Percentiles rank a stretch among this genome's conserved stretches.
Evolutionary conservation across 2,329 filamentous ascomycete genomes (phyloP).

Genomic region (Volutella citrinella): DNA sequence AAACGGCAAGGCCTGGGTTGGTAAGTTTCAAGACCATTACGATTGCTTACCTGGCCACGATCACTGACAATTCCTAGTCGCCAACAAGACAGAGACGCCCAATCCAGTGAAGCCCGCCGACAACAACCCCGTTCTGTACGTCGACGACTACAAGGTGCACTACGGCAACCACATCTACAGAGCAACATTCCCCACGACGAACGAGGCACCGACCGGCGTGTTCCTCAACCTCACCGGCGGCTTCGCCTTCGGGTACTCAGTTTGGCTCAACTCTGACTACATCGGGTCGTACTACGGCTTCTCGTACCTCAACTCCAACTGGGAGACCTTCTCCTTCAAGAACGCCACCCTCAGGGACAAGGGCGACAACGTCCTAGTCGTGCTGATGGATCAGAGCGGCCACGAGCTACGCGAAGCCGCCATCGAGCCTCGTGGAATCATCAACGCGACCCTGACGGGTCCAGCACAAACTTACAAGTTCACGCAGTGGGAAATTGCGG

Average conservation of each 20-base stretch:
- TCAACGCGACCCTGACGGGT: conserved; percentile 48
- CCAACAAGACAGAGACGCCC: conserved; percentile 46
- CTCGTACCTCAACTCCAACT: conserved; percentile 35
- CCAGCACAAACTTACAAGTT: conserved; percentile 35
- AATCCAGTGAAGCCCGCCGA: conserved; percentile 45
- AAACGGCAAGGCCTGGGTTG: conserved; percentile 40
- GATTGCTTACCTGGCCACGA: rapidly evolving
- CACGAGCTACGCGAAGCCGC: conserved; percentile 52
- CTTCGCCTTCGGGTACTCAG: conserved; percentile 54
- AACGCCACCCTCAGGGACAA: conserved; percentile 42
- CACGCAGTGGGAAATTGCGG: conserved; percentile 55
- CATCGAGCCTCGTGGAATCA: conserved; percentile 49
- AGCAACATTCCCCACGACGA: conserved; percentile 44
- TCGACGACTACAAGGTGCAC: conserved; percentile 55
- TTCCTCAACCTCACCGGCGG: conserved; percentile 53
- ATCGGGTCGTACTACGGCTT: conserved; percentile 54
- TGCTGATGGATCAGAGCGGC: conserved; percentile 59
- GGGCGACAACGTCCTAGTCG: conserved; percentile 46
- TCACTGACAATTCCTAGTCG: conserved; percentile 23
- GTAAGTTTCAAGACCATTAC: too few species aligned
- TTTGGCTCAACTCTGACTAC: conserved; percentile 55
- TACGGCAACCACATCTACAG: conserved; percentile 53
- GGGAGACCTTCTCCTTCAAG: conserved; percentile 46
- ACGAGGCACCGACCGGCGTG: conserved; percentile 37
- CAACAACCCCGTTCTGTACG: conserved; percentile 54